These are phyloP conservation scores for Cucurbita maxima DNA, from an alignment of 306 rosid genomes.

Conservation along the genomic window DNA sequence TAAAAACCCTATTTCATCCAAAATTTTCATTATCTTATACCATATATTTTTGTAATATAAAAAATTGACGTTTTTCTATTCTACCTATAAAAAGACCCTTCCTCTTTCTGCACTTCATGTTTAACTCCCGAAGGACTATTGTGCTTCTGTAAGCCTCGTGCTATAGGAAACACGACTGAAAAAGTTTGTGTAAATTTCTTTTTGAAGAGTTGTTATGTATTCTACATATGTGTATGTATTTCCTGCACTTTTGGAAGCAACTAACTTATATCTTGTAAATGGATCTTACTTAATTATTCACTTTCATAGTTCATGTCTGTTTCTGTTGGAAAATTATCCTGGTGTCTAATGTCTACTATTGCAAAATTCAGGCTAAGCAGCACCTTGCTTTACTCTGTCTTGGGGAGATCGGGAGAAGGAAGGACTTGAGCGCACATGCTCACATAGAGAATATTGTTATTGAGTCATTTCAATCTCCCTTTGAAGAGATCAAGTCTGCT, in stretches of 20 bases:
- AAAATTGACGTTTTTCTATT: not conserved
- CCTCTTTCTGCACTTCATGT: not conserved
- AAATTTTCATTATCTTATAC: not conserved
- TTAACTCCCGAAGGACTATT: not conserved
- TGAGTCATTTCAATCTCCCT: conserved; percentile 96
- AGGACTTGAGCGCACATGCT: conserved; percentile 70
- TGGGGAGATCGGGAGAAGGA: conserved; percentile 98
- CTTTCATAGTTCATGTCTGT: not conserved
- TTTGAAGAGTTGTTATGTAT: not conserved
- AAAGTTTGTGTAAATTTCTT: not conserved
- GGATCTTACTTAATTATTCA: not conserved
- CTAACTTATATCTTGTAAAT: not conserved
- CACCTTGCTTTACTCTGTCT: conserved; percentile 89
- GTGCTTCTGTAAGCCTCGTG: not conserved
- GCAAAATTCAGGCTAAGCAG: conserved; percentile 68
- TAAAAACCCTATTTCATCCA: not conserved
- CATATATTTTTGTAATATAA: not conserved
- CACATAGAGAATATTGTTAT: conserved; percentile 92
- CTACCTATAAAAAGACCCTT: not conserved
- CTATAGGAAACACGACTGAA: not conserved
- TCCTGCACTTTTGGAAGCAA: not conserved
- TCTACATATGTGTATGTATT: not conserved
- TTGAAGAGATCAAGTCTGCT: conserved; percentile 98
- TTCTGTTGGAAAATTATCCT: not conserved
- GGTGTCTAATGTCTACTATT: conserved; percentile 3